Percentiles rank a stretch among this genome's conserved stretches.
Conservation (phyloP, 2,329 filamentous ascomycete species). For the Fusarium sambucinum region DNA sequence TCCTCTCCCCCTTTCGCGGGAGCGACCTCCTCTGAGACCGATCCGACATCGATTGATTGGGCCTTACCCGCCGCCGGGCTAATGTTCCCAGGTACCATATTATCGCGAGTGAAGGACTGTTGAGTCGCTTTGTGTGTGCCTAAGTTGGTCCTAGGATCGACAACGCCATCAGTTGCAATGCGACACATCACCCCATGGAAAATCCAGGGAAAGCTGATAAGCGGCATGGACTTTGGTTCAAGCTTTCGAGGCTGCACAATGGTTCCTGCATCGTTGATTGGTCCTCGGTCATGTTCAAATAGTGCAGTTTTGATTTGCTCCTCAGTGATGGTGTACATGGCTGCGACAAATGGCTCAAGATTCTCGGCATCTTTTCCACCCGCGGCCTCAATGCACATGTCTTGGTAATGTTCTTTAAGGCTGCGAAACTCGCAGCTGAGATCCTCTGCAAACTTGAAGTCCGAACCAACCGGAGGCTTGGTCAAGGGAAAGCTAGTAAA, state of each 20-base stretch:
- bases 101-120: neutral
- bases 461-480: conserved; percentile 76
- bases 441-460: conserved; percentile 90
- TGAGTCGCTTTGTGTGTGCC: conserved; percentile 1
- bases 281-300: conserved; percentile 54
- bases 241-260: conserved; percentile 35
- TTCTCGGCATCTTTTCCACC: conserved; percentile 68
- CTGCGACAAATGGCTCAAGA: conserved; percentile 80
- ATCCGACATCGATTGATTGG: neutral
- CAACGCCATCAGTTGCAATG: conserved; percentile 44
- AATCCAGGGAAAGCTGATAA: conserved; percentile 96
- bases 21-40: neutral
- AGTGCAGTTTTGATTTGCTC: conserved; percentile 74
- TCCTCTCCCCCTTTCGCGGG: conserved; percentile 2
- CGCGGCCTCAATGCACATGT: conserved; percentile 73
- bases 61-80: neutral
- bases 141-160: conserved; percentile 29
- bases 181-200: conserved; percentile 72
- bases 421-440: conserved; percentile 75
- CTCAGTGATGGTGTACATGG: conserved; percentile 88
- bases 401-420: conserved; percentile 77
- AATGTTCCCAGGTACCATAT: neutral
- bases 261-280: conserved; percentile 53
- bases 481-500: conserved; percentile 87
- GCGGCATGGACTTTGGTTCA: conserved; percentile 70